These are phyloP conservation scores for Monosporascus sp. DNA, from an alignment of 2,329 filamentous ascomycete species.

Conservation along the genomic window DNA sequence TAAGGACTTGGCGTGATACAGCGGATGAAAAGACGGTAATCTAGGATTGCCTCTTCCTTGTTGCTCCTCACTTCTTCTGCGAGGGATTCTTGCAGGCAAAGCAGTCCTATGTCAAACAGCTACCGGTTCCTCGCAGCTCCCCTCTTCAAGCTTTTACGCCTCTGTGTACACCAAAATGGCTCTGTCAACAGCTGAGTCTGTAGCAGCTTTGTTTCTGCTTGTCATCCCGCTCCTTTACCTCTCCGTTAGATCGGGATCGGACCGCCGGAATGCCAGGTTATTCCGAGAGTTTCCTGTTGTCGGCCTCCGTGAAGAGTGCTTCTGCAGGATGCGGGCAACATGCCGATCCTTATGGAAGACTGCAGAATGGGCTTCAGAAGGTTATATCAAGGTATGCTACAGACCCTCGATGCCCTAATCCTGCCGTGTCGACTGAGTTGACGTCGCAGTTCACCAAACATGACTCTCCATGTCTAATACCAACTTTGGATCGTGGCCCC, in stretches of 20 bases:
- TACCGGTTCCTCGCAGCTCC: too few species aligned
- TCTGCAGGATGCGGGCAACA: background rate
- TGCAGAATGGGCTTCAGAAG: slow-evolving; percentile 6
- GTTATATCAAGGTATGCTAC: slow-evolving; percentile 2
- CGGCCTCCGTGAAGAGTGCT: background rate
- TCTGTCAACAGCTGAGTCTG: too few species aligned
- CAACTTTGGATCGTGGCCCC: slow-evolving; percentile 1
- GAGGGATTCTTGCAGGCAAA: too few species aligned
- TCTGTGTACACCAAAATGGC: too few species aligned
- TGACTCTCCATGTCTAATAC: too few species aligned
- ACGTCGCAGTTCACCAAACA: too few species aligned
- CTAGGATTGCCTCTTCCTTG: too few species aligned
- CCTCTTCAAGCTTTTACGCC: too few species aligned
- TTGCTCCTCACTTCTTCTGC: too few species aligned
- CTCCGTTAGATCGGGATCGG: background rate
- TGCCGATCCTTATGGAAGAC: slow-evolving; percentile 3
- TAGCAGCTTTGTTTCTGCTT: background rate
- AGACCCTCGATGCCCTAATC: background rate
- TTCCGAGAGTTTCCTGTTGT: background rate
- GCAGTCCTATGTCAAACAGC: too few species aligned
- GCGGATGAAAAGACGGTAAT: too few species aligned
- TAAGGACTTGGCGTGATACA: too few species aligned
- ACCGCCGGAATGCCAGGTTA: background rate
- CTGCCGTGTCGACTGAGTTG: background rate
- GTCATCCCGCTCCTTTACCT: background rate